Conservation (phyloP, 371 early-diverging fungal genomes). For the Zychaea mexicana region DNA sequence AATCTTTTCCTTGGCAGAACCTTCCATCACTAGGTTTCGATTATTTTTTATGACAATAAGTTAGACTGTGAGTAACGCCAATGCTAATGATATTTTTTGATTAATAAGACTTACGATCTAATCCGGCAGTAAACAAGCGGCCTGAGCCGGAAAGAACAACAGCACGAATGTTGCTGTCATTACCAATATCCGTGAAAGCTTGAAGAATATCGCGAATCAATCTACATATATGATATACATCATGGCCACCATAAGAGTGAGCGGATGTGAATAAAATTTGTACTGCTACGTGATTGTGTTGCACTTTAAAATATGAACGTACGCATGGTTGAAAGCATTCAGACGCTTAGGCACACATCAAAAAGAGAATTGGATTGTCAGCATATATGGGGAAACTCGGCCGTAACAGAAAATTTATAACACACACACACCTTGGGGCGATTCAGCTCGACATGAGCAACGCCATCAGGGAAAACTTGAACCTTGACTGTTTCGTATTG, state of each 20-base stretch:
- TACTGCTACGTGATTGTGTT: too few relatives aligned
- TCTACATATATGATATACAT: neutral
- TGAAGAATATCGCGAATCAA: conserved; percentile 29
- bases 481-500: conserved; percentile 66
- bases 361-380: too few relatives aligned
- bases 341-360: conserved; percentile 35
- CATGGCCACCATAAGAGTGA: too few relatives aligned
- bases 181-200: conserved; percentile 53
- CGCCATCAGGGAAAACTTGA: conserved; percentile 54
- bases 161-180: conserved; percentile 64
- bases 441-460: conserved; percentile 84
- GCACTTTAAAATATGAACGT: neutral
- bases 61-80: too few relatives aligned
- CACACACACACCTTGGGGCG: conserved; percentile 62
- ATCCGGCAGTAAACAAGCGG: conserved; percentile 83
- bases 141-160: conserved; percentile 78
- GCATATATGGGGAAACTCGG: too few relatives aligned
- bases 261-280: too few relatives aligned
- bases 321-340: conserved; percentile 77
- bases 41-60: neutral
- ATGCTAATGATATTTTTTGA: too few relatives aligned
- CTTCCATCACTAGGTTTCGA: neutral
- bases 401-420: too few relatives aligned
- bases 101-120: conserved; percentile 70
- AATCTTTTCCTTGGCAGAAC: neutral